Conservation (phyloP, 2,329 filamentous ascomycete species). For the Neonectria punicea region DNA sequence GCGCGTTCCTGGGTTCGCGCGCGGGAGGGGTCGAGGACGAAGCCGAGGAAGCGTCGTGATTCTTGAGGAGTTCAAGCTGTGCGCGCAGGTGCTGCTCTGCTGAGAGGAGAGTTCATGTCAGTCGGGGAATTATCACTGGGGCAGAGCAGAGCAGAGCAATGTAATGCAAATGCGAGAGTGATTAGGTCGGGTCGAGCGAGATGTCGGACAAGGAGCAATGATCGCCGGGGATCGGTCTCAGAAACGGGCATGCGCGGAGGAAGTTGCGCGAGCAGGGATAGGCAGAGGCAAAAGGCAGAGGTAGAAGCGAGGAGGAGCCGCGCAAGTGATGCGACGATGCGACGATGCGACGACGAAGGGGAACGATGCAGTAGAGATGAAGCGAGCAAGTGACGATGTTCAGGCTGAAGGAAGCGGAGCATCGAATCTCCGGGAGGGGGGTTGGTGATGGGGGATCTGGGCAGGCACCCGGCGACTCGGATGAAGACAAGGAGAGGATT, state of each 20-base stretch:
- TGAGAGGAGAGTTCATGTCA: conserved; percentile 37
- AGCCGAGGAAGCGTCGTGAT: conserved; percentile 50
- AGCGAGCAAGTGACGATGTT: conserved; percentile 7
- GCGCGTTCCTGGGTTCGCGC: conserved; percentile 45
- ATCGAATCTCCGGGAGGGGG: conserved; percentile 11
- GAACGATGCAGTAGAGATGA: neutral
- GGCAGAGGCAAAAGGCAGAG: neutral
- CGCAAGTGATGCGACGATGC: conserved; percentile 28
- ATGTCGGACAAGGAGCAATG: conserved; percentile 25
- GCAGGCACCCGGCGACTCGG: conserved; percentile 17
- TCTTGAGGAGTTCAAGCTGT: conserved; percentile 57
- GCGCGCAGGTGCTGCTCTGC: conserved; percentile 56
- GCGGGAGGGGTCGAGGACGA: conserved; percentile 42
- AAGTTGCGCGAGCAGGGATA: conserved; percentile 27
- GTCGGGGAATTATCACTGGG: conserved; percentile 29
- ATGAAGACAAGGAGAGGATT: conserved; percentile 32
- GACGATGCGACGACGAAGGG: conserved; percentile 22
- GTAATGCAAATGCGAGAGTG: conserved; percentile 34
- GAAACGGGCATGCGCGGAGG: conserved; percentile 30
- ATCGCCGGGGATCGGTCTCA: conserved; percentile 19
- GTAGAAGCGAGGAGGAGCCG: neutral
- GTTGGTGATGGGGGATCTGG: conserved; percentile 27
- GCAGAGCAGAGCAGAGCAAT: neutral
- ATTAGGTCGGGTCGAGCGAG: conserved; percentile 25
- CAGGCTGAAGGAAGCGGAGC: neutral